Conservation (phyloP, 2,329 filamentous ascomycete species). For the Aspergillus sp. region DNA sequence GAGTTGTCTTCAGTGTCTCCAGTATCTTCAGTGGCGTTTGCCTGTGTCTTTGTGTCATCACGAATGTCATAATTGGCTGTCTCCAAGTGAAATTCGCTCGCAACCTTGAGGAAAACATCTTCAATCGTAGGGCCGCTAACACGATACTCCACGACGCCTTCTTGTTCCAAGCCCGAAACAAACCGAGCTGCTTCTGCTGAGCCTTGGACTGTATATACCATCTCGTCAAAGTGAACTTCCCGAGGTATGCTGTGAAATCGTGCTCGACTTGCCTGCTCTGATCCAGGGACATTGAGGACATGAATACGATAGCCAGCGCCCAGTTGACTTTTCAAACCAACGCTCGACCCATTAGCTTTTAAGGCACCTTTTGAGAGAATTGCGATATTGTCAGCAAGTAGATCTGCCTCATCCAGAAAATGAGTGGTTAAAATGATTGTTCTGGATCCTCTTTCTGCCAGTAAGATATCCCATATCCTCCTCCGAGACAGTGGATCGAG, state of each 20-base stretch:
- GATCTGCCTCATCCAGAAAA: conserved; percentile 89
- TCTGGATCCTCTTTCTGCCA: conserved; percentile 76
- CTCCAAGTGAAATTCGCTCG: conserved; percentile 66
- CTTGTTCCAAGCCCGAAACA: conserved; percentile 66
- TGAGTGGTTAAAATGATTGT: conserved; percentile 90
- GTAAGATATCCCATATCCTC: conserved; percentile 91
- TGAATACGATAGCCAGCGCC: conserved; percentile 85
- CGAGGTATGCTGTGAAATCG: conserved; percentile 58
- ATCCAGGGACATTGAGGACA: conserved; percentile 60
- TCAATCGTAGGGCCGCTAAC: conserved; percentile 89
- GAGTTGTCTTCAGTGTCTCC: conserved; percentile 14
- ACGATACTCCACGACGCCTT: conserved; percentile 72
- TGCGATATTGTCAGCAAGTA: conserved; percentile 84
- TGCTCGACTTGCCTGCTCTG: conserved; percentile 43
- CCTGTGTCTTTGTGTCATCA: conserved; percentile 6
- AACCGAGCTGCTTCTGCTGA: conserved; percentile 71
- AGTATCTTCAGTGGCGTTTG: conserved; percentile 5
- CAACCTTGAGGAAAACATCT: conserved; percentile 84
- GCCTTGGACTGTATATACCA: conserved; percentile 69
- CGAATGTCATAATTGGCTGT: conserved; percentile 10
- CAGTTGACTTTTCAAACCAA: conserved; percentile 77
- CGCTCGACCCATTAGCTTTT: conserved; percentile 79
- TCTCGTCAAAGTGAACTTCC: conserved; percentile 66
- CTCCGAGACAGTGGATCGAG: conserved; percentile 81
- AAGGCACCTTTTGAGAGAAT: conserved; percentile 83